These are phyloP conservation scores for Aspergillus sparsus DNA, from an alignment of 495 filamentous ascomycete species.

Conservation along the genomic window DNA sequence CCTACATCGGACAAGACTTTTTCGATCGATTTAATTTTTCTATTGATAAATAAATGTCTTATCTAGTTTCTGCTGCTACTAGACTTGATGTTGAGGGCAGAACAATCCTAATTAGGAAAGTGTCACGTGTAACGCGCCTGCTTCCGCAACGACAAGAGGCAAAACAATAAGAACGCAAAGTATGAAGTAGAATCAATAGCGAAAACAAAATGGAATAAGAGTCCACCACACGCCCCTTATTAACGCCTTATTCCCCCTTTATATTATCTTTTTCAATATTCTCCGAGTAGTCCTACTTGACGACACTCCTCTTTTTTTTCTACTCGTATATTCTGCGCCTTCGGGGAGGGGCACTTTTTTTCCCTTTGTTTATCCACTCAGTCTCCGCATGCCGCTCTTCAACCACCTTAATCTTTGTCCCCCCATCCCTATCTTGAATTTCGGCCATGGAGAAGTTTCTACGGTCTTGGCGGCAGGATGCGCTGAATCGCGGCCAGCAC, in stretches of 20 bases:
- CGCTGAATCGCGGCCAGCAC: conserved; percentile 88
- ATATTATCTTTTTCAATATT: no score
- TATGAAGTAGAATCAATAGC: not conserved
- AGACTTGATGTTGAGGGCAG: not conserved
- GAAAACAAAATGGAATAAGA: not conserved
- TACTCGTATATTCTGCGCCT: not conserved
- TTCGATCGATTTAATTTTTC: no score
- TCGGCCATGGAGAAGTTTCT: conserved; percentile 83
- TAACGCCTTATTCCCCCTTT: no score
- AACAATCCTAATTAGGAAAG: no score
- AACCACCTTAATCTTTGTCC: conserved; percentile 1
- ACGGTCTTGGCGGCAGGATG: conserved; percentile 89
- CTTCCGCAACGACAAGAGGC: not conserved
- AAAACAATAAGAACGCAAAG: not conserved
- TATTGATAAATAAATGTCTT: no score
- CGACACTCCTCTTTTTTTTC: not conserved
- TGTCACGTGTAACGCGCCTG: conserved; percentile 2
- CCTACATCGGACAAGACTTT: no score
- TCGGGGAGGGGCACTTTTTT: conserved; percentile 2
- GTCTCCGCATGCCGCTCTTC: conserved; percentile 11
- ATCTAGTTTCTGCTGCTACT: no score
- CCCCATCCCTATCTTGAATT: conserved; percentile 11
- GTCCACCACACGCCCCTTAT: no score
- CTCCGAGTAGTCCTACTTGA: not conserved
- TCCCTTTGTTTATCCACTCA: conserved; percentile 16